A percentile compares a stretch with the other conserved stretches of the same genome.
Evolutionary conservation across 352 stramenopile species (phyloP).

Genomic region (Pythium brachiatum): DNA sequence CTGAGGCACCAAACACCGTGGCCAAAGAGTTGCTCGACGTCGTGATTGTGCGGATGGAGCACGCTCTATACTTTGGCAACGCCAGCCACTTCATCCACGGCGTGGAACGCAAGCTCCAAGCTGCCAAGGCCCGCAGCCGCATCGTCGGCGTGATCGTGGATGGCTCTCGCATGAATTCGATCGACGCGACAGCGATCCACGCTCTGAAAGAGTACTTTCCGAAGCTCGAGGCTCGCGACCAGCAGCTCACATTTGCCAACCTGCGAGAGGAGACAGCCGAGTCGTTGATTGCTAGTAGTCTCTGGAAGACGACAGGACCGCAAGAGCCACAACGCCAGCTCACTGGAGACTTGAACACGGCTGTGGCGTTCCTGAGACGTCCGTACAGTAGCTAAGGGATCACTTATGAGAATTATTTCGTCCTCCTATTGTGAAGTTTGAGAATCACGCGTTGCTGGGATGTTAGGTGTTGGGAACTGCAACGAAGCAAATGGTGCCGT

Average conservation of each 20-base stretch:
- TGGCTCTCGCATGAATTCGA: constrained; percentile 31
- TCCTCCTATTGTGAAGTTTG: too few relatives aligned
- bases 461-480: too few relatives aligned
- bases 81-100: constrained; percentile 58
- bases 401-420: not conserved
- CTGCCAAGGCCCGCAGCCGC: constrained; percentile 27
- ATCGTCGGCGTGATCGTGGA: constrained; percentile 34
- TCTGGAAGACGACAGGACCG: constrained; percentile 9
- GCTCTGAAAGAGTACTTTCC: constrained; percentile 25
- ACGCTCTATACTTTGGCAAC: constrained; percentile 75
- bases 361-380: constrained; percentile 13
- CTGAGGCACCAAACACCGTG: constrained; percentile 22
- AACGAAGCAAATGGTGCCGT: not conserved
- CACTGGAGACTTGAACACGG: constrained; percentile 7
- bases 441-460: too few relatives aligned
- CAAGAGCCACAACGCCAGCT: not conserved
- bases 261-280: constrained; percentile 23
- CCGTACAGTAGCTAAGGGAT: not conserved
- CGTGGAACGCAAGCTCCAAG: constrained; percentile 37
- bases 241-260: constrained; percentile 29
- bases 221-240: constrained; percentile 22
- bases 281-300: constrained; percentile 20
- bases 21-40: constrained; percentile 37
- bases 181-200: constrained; percentile 29
- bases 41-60: constrained; percentile 58